Evolutionary conservation across 176 grass and related monocot species (phyloP).

Genomic region (Thinopyrum elongatum): DNA sequence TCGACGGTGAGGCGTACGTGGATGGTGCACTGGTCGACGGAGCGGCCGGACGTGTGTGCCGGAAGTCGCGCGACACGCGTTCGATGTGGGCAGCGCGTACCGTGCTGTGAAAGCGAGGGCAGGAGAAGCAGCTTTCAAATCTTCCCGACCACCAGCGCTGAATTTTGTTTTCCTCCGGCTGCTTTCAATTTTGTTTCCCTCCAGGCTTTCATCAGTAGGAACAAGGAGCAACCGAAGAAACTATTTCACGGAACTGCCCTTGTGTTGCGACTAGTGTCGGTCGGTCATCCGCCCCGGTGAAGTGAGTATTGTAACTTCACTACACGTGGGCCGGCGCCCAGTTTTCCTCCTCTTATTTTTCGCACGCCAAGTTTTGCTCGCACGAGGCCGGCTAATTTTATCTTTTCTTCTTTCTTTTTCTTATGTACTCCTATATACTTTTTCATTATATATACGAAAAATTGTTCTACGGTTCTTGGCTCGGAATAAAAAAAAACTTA

Average conservation of each 20-base stretch:
- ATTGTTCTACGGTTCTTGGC: too few relatives aligned
- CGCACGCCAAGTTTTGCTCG: background rate
- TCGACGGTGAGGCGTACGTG: background rate
- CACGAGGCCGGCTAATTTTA: background rate
- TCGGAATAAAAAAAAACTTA: too few relatives aligned
- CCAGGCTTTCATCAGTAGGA: too few relatives aligned
- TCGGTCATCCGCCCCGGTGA: background rate
- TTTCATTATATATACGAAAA: too few relatives aligned
- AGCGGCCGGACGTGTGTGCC: background rate
- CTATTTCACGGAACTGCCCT: background rate
- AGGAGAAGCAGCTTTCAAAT: too few relatives aligned
- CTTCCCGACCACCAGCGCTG: too few relatives aligned
- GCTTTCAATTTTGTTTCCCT: too few relatives aligned
- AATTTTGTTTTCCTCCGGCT: too few relatives aligned
- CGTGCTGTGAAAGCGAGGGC: too few relatives aligned
- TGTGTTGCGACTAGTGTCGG: background rate
- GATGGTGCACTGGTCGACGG: background rate
- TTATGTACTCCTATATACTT: too few relatives aligned
- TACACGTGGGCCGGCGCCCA: slow-evolving; percentile 8
- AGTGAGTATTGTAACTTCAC: background rate
- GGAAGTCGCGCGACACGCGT: background rate
- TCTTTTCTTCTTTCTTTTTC: background rate
- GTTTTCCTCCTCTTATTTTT: background rate
- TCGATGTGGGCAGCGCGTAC: background rate
- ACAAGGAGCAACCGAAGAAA: too few relatives aligned